Conservation (phyloP, 2,329 filamentous ascomycete species). For the Parastagonospora nodorum region DNA sequence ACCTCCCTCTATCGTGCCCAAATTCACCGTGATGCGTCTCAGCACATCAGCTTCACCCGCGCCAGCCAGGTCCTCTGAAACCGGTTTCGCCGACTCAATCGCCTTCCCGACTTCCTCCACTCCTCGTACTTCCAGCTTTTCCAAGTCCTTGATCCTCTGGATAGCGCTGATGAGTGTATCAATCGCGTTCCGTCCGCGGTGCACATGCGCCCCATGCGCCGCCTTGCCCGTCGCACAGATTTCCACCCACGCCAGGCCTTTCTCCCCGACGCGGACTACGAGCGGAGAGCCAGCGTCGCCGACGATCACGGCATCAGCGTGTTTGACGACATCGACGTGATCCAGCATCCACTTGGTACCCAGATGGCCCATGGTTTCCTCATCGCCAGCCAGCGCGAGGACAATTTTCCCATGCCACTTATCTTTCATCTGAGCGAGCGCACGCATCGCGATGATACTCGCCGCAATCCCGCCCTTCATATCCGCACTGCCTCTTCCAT, state of each 20-base stretch:
- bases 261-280: neutral
- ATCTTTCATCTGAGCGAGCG: neutral
- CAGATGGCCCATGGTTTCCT: neutral
- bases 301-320: neutral
- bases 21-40: neutral
- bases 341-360: neutral
- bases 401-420: neutral
- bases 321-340: neutral
- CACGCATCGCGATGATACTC: neutral
- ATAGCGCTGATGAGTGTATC: neutral
- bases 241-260: neutral
- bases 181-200: neutral
- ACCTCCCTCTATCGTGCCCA: neutral
- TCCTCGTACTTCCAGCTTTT: neutral
- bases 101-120: neutral
- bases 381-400: neutral
- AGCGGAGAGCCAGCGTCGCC: neutral
- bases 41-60: neutral
- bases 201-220: neutral
- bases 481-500: neutral
- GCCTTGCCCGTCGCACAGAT: neutral
- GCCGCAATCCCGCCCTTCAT: conserved; percentile 1
- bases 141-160: neutral
- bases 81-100: neutral
- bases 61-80: neutral